Conservation (phyloP, 352 stramenopile genomes). For the Globisporangium acanthophoron region DNA sequence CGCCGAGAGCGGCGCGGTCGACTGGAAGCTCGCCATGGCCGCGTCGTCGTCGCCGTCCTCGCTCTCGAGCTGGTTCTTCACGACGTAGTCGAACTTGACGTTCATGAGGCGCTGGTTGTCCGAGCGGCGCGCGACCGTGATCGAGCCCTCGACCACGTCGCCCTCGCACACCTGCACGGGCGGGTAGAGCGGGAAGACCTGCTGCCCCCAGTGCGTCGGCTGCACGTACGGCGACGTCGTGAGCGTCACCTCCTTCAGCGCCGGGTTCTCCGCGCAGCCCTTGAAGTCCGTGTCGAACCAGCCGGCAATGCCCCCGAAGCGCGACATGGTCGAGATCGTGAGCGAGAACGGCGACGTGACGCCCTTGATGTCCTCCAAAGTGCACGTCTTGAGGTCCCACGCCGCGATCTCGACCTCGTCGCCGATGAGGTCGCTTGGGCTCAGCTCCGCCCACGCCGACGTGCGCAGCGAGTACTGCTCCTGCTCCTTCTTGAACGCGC, state of each 20-base stretch:
- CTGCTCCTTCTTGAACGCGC: slow-evolving; percentile 83
- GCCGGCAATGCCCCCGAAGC: slow-evolving; percentile 93
- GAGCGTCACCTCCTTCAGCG: slow-evolving; percentile 77
- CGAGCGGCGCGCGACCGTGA: slow-evolving; percentile 65
- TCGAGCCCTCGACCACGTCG: slow-evolving; percentile 62
- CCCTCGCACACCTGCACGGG: slow-evolving; percentile 80
- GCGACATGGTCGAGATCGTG: slow-evolving; percentile 81
- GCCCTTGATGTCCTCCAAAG: slow-evolving; percentile 77
- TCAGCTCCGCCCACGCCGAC: slow-evolving; percentile 80
- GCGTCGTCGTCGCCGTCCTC: slow-evolving; percentile 22
- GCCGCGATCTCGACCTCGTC: slow-evolving; percentile 76
- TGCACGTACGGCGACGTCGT: slow-evolving; percentile 89
- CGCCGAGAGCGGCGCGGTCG: slow-evolving; percentile 37
- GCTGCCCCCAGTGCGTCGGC: slow-evolving; percentile 85
- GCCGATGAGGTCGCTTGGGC: slow-evolving; percentile 69
- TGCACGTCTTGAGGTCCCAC: slow-evolving; percentile 84
- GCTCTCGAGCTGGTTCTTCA: slow-evolving; percentile 47
- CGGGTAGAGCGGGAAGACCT: slow-evolving; percentile 82
- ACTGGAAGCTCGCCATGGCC: slow-evolving; percentile 19
- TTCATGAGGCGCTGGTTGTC: slow-evolving; percentile 89
- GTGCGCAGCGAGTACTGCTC: slow-evolving; percentile 86
- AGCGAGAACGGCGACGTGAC: slow-evolving; percentile 70
- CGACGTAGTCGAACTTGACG: slow-evolving; percentile 80
- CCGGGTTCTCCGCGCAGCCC: slow-evolving; percentile 76
- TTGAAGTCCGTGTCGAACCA: slow-evolving; percentile 99